Evolutionary conservation across 2,329 filamentous ascomycete species (phyloP), one percentile per base, ranked within the genome.

Genomic region (Colletotrichum liriopes): DNA sequence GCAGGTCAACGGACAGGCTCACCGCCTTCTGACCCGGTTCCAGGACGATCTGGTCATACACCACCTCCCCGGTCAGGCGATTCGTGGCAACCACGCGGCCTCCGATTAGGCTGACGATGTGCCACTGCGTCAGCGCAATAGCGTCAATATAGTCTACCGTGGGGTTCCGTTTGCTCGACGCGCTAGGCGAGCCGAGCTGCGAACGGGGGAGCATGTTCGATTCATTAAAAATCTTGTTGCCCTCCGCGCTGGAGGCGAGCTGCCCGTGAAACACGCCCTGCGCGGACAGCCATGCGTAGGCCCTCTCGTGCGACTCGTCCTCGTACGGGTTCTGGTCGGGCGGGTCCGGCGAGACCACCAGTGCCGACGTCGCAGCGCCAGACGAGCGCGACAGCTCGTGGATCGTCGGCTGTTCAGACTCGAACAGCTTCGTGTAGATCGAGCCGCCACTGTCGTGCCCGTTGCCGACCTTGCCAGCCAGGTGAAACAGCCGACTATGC

Each of bases 51-150:
- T 98, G 95, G 79, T 98, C 94, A 76, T 96, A 97, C 1, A 98
- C 93, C 59, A 96, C 87, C 63, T 92, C 90, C 37, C 96, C 94
- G 51, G 95, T 96, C 58, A 99, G 88, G 41, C 95, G 90, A 79
- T 98, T 98, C 72, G 94, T 90, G 3, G 93, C 95, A 29, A 98
- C 90, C 3, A 99, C 87, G 37, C 94, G 90, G 2, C 92, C 93
- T 71, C 96, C 95, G 1, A 97, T 90, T 0, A 99, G 86, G 74
- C 92, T 91, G 29, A 99, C 82, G 61, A 98, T 91, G 80, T 99
- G 96, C 93, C 96, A 99, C 78, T 98, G 95, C 7, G 95, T 97
- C 74, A 99, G 85, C 0, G 93, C 91, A 80, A 98, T 92, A 0
- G 94, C 94, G 51, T 92, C 91, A 49, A 98, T 92, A 1, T 90